A percentile compares a stretch with the other conserved stretches of the same genome.
These are phyloP conservation scores for Phytopythium helicoides DNA, from an alignment of 352 stramenopile genomes.

Conservation along the genomic window DNA sequence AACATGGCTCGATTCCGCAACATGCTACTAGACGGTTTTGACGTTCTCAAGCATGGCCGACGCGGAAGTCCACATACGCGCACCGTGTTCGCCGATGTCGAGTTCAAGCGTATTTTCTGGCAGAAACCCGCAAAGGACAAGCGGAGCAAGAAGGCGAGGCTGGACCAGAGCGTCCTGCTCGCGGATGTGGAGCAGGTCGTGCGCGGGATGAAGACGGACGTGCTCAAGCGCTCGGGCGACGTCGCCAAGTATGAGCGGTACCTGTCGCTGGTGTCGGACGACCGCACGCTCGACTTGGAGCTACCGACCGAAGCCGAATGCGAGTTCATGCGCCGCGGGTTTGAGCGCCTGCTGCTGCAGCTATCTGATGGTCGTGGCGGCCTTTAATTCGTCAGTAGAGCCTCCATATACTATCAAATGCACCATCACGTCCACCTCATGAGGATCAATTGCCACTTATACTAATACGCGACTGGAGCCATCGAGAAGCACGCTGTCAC, in stretches of 20 bases:
- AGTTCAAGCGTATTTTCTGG: conserved; percentile 81
- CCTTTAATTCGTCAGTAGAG: not conserved
- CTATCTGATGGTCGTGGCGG: not conserved
- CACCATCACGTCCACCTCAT: not conserved
- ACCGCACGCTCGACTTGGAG: conserved; percentile 71
- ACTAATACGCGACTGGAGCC: conserved; percentile 1
- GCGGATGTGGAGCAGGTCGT: conserved; percentile 65
- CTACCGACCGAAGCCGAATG: conserved; percentile 47
- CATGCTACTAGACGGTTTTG: conserved; percentile 66
- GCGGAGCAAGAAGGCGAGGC: conserved; percentile 56
- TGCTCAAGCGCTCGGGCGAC: conserved; percentile 73
- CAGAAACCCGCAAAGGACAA: conserved; percentile 64
- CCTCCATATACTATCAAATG: not conserved
- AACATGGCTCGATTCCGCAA: conserved; percentile 62
- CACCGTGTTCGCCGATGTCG: conserved; percentile 68
- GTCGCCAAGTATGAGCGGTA: conserved; percentile 69
- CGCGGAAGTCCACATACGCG: conserved; percentile 61
- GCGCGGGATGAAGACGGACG: conserved; percentile 75
- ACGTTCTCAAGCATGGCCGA: conserved; percentile 71
- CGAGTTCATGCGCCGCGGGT: conserved; percentile 55
- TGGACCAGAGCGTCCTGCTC: conserved; percentile 72
- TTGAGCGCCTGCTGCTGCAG: conserved; percentile 46
- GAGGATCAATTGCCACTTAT: no score
- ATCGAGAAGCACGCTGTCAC: not conserved
- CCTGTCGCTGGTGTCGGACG: conserved; percentile 66